Percentiles rank a stretch among this genome's conserved stretches.
These are phyloP conservation scores for Xylaria sp. DNA, from an alignment of 2,329 filamentous ascomycete genomes.

Conservation along the genomic window DNA sequence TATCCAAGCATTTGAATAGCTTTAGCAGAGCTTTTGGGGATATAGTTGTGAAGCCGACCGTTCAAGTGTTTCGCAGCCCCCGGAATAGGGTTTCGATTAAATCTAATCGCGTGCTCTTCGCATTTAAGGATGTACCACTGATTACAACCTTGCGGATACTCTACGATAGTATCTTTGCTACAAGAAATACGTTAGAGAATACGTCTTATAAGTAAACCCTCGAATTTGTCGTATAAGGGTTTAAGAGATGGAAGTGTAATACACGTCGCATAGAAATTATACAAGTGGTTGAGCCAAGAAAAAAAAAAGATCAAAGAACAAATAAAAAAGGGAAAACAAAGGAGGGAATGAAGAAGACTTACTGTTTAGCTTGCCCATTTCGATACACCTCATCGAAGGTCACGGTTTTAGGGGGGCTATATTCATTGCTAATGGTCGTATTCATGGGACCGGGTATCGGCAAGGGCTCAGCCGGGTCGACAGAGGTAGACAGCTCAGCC, in stretches of 20 bases:
- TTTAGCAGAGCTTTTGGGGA: constrained; percentile 46
- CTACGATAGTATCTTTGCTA: constrained; percentile 44
- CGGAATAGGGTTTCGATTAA: constrained; percentile 49
- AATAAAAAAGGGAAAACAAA: too few species aligned
- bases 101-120: constrained; percentile 53
- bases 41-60: constrained; percentile 47
- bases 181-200: constrained; percentile 14
- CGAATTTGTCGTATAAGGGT: too few species aligned
- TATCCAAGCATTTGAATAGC: constrained; percentile 52
- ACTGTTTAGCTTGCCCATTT: constrained; percentile 48
- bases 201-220: background rate
- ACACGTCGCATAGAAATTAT: background rate
- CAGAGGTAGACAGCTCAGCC: too few species aligned
- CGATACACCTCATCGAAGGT: constrained; percentile 53
- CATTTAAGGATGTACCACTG: constrained; percentile 56
- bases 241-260: background rate
- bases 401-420: constrained; percentile 43
- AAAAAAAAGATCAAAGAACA: too few species aligned
- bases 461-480: constrained; percentile 18
- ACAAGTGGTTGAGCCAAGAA: too few species aligned
- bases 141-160: constrained; percentile 48
- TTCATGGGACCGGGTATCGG: constrained; percentile 33
- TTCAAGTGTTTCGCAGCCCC: constrained; percentile 56
- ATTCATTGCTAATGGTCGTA: constrained; percentile 13
- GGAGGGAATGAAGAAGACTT: background rate